Evolutionary conservation across 495 filamentous ascomycete genomes (phyloP), one percentile per base, ranked within the genome.

Genomic region (Aspergillus haitiensis): DNA sequence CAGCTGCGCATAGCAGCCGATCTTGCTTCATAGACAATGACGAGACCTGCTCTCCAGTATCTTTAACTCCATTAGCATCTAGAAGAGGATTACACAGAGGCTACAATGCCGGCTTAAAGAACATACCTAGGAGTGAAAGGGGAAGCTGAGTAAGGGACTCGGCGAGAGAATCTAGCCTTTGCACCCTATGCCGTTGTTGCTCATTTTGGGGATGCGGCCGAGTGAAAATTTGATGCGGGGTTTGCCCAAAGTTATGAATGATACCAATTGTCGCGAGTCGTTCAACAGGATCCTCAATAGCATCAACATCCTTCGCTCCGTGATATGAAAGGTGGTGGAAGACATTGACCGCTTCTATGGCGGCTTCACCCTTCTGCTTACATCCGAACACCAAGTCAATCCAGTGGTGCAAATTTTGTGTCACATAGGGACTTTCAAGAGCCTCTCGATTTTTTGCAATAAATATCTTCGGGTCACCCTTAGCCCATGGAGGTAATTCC

Each of bases 211-310:
- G 84, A 73, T 98, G 94, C 13, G 86, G 79, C 60, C 87, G 85
- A 33, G 85, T 86, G 72, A 97, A 98, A 16, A 97, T 87, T 71
- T 98, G 94, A 71, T 93, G 86, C 2, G 95, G 95, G 11, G 95
- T 98, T 70, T 98, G 94, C 1, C 94, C 94, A 73, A 98, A 98
- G 67, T 97, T 97, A 73, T 98, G 92, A 59, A 98, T 97, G 66
- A 97, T 96, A 27, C 91, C 90, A 63, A 97, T 97, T 0, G 91
- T 93, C 5, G 90, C 89, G 15, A 90, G 74, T 37, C 89, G 81
- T 69, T 97, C 92, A 56, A 90, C 82, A 0, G 89, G 89, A 67
- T 98, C 94, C 42, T 87, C 84, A 65, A 98, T 98, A 48, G 85
- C 86, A 65, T 98, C 94, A 3, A 98, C 81, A 73, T 98, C 89